These are phyloP conservation scores for Mycena latifolia DNA, from an alignment of 768 basidiomycete species.

Conservation along the genomic window DNA sequence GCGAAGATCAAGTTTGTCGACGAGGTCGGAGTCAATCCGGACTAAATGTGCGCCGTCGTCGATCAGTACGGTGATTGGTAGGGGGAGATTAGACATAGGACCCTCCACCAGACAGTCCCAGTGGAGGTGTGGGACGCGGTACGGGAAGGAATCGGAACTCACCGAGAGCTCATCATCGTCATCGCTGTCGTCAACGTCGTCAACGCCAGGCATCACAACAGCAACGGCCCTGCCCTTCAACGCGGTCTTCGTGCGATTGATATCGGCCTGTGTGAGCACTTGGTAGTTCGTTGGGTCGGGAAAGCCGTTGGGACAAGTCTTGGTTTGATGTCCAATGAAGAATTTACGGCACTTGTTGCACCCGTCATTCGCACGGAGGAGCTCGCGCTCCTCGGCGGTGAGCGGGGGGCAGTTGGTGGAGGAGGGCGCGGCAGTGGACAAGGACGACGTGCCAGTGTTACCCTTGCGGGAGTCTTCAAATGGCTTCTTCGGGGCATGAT, in stretches of 20 bases:
- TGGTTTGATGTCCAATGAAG: neutral
- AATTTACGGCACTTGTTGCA: neutral
- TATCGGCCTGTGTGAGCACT: neutral
- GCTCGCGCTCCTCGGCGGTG: neutral
- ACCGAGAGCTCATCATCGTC: neutral
- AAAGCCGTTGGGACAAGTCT: neutral
- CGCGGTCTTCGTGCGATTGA: neutral
- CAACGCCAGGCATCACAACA: neutral
- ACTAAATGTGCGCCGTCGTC: slow-evolving; percentile 23
- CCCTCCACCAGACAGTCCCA: no score
- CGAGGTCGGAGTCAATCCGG: neutral
- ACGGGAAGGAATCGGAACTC: no score
- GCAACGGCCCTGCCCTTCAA: neutral
- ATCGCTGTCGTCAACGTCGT: neutral
- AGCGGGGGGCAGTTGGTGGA: neutral
- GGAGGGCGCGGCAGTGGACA: neutral
- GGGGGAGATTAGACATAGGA: no score
- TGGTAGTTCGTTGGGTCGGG: neutral
- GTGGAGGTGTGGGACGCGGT: no score
- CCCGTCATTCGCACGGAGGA: neutral
- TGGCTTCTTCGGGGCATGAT: neutral
- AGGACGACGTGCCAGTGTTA: neutral
- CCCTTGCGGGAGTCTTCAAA: no score
- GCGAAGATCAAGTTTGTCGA: neutral
- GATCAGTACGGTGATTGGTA: neutral